These are phyloP conservation scores for Syncephalastrum sp. DNA, from an alignment of 371 early-diverging fungal genomes.

Conservation along the genomic window DNA sequence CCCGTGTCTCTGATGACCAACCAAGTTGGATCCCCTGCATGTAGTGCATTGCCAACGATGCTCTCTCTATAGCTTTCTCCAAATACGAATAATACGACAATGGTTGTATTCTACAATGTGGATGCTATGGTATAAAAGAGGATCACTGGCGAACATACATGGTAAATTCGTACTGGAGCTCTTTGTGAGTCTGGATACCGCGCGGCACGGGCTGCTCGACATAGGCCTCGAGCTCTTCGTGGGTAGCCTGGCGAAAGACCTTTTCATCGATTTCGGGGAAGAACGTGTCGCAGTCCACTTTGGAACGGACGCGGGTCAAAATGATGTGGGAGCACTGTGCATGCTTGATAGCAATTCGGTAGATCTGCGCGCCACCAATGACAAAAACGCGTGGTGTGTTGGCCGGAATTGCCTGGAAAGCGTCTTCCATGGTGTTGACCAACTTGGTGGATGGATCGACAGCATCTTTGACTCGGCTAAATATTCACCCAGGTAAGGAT, in stretches of 20 bases:
- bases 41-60: no score
- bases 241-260: slow-evolving; percentile 24
- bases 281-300: slow-evolving; percentile 65
- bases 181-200: slow-evolving; percentile 46
- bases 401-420: slow-evolving; percentile 12
- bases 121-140: no score
- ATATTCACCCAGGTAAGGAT: no score
- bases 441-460: slow-evolving; percentile 16
- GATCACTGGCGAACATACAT: slow-evolving; percentile 26
- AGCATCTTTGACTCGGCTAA: slow-evolving; percentile 7
- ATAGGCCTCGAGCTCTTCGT: slow-evolving; percentile 43
- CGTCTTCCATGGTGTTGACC: slow-evolving; percentile 27
- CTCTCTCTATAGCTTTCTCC: no score
- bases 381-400: slow-evolving; percentile 46
- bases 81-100: no score
- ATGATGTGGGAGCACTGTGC: slow-evolving; percentile 57
- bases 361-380: slow-evolving; percentile 67
- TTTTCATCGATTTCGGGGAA: slow-evolving; percentile 56
- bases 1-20: no score
- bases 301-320: slow-evolving; percentile 55
- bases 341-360: slow-evolving; percentile 53
- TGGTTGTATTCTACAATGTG: no score
- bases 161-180: slow-evolving; percentile 45
- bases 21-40: no score
- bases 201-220: slow-evolving; percentile 42